Conservation (phyloP, 2,329 filamentous ascomycete genomes). For the Fusarium humuli region DNA sequence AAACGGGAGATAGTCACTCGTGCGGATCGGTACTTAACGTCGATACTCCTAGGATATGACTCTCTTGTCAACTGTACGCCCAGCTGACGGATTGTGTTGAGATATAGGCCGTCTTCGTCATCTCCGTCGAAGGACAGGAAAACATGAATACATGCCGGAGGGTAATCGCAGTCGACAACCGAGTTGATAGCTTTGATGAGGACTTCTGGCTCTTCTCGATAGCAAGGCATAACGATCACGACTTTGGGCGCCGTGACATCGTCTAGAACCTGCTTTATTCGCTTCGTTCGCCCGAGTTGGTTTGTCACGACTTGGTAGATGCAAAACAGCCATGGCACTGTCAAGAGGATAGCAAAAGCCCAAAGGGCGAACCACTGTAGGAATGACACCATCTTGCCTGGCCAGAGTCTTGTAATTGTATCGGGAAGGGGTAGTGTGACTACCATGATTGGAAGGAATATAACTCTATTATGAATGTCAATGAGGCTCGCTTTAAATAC, state of each 20-base stretch:
- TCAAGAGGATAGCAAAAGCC: slow-evolving; percentile 86
- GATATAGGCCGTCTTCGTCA: slow-evolving; percentile 86
- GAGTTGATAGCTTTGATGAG: slow-evolving; percentile 90
- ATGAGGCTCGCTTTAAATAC: background rate
- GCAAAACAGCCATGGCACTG: slow-evolving; percentile 92
- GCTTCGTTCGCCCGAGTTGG: slow-evolving; percentile 82
- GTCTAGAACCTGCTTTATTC: slow-evolving; percentile 86
- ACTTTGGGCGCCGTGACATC: slow-evolving; percentile 90
- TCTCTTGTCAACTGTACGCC: slow-evolving; percentile 83
- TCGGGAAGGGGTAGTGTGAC: slow-evolving; percentile 88
- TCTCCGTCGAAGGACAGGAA: slow-evolving; percentile 97
- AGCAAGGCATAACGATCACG: slow-evolving; percentile 96
- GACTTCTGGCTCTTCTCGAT: slow-evolving; percentile 88
- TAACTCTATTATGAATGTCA: slow-evolving; percentile 63
- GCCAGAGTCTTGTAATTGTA: slow-evolving; percentile 79
- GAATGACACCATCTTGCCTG: slow-evolving; percentile 72
- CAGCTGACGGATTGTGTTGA: slow-evolving; percentile 85
- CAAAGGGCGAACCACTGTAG: slow-evolving; percentile 98
- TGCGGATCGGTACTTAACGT: slow-evolving; percentile 83
- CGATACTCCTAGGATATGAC: slow-evolving; percentile 88
- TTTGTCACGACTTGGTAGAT: slow-evolving; percentile 92
- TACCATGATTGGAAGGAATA: slow-evolving; percentile 94
- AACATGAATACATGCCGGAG: slow-evolving; percentile 89
- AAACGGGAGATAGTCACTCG: slow-evolving; percentile 93
- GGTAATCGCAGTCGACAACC: slow-evolving; percentile 93